Evolutionary conservation across 495 filamentous ascomycete species (phyloP).

Genomic region (Jackrogersella minutella): DNA sequence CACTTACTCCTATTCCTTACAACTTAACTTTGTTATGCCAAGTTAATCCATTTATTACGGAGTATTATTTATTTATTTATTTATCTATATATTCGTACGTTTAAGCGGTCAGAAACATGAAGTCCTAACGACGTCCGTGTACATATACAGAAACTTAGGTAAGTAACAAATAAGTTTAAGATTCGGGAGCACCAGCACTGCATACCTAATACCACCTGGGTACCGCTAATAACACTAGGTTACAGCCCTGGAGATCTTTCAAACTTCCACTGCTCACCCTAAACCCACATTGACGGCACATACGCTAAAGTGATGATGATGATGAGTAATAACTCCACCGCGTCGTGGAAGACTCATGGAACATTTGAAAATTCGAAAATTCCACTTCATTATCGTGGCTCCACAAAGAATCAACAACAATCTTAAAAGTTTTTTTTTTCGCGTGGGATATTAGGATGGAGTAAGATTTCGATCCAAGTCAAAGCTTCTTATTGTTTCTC

Average conservation of each 20-base stretch:
- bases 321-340: conserved; percentile 32
- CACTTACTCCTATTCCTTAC: background rate
- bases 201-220: background rate
- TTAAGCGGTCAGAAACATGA: conserved; percentile 5
- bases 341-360: conserved; percentile 37
- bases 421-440: conserved; percentile 30
- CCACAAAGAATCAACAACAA: conserved; percentile 33
- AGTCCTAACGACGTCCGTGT: conserved; percentile 1
- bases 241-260: too few relatives aligned
- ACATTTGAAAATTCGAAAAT: conserved; percentile 30
- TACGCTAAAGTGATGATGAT: background rate
- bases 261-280: too few relatives aligned
- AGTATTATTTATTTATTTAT: conserved; percentile 8
- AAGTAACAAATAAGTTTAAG: background rate
- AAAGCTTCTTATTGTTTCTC: conserved; percentile 32
- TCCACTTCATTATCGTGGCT: conserved; percentile 36
- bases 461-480: conserved; percentile 35
- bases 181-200: background rate
- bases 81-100: background rate
- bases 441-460: conserved; percentile 35
- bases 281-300: background rate
- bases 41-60: conserved; percentile 14
- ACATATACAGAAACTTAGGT: background rate
- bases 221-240: too few relatives aligned
- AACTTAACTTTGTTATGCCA: too few relatives aligned